phyloP scores from a whole-genome alignment of 2,329 filamentous ascomycete species.

The Eutypa lata region DNA sequence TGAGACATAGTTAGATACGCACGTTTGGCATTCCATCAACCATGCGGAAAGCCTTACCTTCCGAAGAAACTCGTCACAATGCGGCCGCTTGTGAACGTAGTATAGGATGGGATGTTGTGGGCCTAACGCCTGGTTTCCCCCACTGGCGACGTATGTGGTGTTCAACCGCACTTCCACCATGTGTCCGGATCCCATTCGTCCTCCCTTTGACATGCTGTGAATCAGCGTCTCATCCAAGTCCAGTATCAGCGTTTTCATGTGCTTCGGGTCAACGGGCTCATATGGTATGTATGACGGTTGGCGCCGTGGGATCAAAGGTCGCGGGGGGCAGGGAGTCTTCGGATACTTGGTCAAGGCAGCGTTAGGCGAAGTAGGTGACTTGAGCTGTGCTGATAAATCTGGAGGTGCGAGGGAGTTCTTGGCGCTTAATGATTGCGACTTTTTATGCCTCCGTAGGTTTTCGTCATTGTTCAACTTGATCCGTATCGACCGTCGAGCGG shows the following conservation, averaged over 20 bases:
- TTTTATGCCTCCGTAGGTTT: conserved; percentile 66
- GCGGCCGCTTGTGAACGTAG: conserved; percentile 96
- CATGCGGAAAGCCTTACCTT: conserved; percentile 52
- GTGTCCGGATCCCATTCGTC: conserved; percentile 91
- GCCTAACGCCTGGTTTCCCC: conserved; percentile 64
- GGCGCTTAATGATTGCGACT: conserved; percentile 49
- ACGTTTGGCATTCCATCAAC: neutral
- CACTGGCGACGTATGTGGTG: conserved; percentile 64
- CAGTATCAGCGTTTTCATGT: conserved; percentile 89
- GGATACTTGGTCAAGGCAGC: conserved; percentile 83
- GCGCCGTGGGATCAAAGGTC: conserved; percentile 82
- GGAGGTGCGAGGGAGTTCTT: conserved; percentile 24
- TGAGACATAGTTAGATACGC: conserved; percentile 18
- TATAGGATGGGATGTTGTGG: conserved; percentile 96
- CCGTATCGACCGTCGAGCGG: conserved; percentile 75
- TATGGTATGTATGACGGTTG: conserved; percentile 81
- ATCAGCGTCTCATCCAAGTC: conserved; percentile 97
- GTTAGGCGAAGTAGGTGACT: conserved; percentile 86
- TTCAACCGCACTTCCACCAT: conserved; percentile 97
- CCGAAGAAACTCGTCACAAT: conserved; percentile 94
- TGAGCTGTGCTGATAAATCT: conserved; percentile 75
- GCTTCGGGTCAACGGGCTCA: conserved; percentile 50
- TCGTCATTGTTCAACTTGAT: conserved; percentile 86
- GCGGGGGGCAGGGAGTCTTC: conserved; percentile 81
- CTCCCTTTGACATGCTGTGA: conserved; percentile 95